These are phyloP conservation scores for Microsporum canis DNA, from an alignment of 2,329 filamentous ascomycete genomes.

Conservation along the genomic window DNA sequence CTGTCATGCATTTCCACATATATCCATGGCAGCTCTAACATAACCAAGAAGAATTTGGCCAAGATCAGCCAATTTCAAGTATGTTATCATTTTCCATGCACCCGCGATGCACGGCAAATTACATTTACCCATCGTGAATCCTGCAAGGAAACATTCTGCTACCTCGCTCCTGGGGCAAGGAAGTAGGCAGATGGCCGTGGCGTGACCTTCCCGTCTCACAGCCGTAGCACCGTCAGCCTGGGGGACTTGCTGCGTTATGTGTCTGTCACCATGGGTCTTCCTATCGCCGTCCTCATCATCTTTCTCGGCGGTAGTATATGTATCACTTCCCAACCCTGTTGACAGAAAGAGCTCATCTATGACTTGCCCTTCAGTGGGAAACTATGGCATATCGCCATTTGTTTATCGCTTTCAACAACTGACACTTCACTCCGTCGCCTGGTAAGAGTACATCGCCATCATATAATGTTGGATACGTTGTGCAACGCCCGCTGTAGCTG, in stretches of 20 bases:
- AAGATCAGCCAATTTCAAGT: too few relatives aligned
- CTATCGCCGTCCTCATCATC: conserved; percentile 43
- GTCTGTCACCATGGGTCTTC: conserved; percentile 2
- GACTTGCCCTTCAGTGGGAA: conserved; percentile 23
- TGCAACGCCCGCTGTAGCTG: conserved; percentile 39
- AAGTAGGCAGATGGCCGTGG: conserved; percentile 35
- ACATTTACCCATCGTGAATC: not conserved
- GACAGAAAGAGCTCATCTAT: conserved; percentile 25
- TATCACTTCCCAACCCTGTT: conserved; percentile 42
- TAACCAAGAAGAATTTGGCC: too few relatives aligned
- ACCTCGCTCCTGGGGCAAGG: conserved; percentile 21
- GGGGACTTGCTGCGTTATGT: conserved; percentile 45
- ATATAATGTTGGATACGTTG: conserved; percentile 45
- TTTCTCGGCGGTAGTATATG: conserved; percentile 38
- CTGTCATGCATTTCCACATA: too few relatives aligned
- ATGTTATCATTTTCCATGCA: too few relatives aligned
- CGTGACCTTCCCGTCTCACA: conserved; percentile 43
- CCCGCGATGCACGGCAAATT: too few relatives aligned
- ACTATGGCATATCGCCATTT: conserved; percentile 45
- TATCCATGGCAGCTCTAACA: too few relatives aligned
- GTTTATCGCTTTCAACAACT: conserved; percentile 38
- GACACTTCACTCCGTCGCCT: conserved; percentile 45
- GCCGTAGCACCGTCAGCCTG: conserved; percentile 47
- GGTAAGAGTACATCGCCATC: conserved; percentile 40
- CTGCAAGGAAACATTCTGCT: conserved; percentile 17